These are phyloP conservation scores for Phytophthora pistaciae DNA, from an alignment of 352 stramenopile genomes.

Conservation along the genomic window DNA sequence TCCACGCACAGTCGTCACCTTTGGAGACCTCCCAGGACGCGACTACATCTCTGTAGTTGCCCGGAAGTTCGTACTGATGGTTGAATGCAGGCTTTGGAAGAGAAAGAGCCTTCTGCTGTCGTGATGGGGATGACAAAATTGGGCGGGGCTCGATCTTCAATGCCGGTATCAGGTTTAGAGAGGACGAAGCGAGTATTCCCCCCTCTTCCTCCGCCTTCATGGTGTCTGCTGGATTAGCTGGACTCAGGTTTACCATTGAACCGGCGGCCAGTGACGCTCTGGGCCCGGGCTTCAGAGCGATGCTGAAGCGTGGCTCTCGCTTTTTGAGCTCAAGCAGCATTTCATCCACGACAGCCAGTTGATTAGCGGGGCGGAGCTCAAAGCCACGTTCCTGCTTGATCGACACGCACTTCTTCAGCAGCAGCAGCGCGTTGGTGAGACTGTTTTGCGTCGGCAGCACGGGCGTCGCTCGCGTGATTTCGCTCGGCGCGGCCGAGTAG, in stretches of 20 bases:
- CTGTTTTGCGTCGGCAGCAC: conserved; percentile 32
- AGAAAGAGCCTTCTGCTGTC: not conserved
- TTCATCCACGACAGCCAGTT: conserved; percentile 29
- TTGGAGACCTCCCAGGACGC: conserved; percentile 21
- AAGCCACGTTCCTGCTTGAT: conserved; percentile 29
- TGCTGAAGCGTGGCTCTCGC: conserved; percentile 21
- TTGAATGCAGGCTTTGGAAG: not conserved
- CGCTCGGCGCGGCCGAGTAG: conserved; percentile 25
- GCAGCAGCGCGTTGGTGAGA: conserved; percentile 30
- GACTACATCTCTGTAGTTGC: conserved; percentile 30
- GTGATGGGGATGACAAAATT: not conserved
- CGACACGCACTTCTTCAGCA: conserved; percentile 44
- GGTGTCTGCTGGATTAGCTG: not conserved
- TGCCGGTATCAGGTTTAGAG: not conserved
- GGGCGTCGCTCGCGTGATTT: conserved; percentile 12
- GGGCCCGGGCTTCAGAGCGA: not conserved
- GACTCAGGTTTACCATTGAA: not conserved
- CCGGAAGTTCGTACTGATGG: conserved; percentile 15
- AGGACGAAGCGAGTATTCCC: not conserved
- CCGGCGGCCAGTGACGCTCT: not conserved
- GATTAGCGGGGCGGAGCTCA: conserved; percentile 18
- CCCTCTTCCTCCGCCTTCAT: not conserved
- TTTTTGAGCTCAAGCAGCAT: conserved; percentile 13
- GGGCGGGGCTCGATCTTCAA: not conserved
- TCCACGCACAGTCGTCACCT: conserved; percentile 11